Evolutionary conservation across 257 asterid species (phyloP), one percentile per base, ranked within the genome.

Genomic region (Petrea volubilis): DNA sequence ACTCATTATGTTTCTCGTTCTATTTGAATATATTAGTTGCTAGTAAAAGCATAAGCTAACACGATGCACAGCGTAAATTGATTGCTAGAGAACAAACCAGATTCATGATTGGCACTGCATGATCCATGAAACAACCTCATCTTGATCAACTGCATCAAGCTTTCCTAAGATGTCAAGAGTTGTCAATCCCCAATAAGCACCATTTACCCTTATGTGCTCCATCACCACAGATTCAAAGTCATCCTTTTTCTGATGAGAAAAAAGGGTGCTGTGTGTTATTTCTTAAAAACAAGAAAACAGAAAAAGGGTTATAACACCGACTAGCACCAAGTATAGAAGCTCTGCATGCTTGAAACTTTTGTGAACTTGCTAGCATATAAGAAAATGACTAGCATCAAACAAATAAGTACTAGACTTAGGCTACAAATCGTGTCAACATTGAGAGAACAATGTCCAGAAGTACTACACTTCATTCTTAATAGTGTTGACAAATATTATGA

Each of bases 101-200:
- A 91, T 84, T 90, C 94, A 60, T 89, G 90, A n/a, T 74, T 95
- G 99, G 82, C 99, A 95, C 78, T 88, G 85, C 94, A 88, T 78
- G 80, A 95, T 34, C 98, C 97, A 95, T 36, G 96, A 74, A 76
- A 88, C 72, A 78, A 91, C 87, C 71, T 95, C 94, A 49, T 88
- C 87, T 84, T 83, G 85, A 72, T 95, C 96, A 38, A 90, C 98
- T 0, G 76, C 79, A 67, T 79, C 73, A 68, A 95, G 91, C 90
- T 85, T 90, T 59, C 95, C 96, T 57, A 84, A 70, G 23, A 94
- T 74, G 81, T 91, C 97, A 73, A 94, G 95, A 60, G 99, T 79
- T 23, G 96, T 82, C 84, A 94, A 87, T 68, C 97, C 99, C 99
- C 99, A 94, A 64, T 94, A 94, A 40, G 96, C 97, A 27, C 99